Percentiles rank a stretch among this genome's conserved stretches.
Conservation (phyloP, 2,329 filamentous ascomycete species). For the Penicillium concentricum region DNA sequence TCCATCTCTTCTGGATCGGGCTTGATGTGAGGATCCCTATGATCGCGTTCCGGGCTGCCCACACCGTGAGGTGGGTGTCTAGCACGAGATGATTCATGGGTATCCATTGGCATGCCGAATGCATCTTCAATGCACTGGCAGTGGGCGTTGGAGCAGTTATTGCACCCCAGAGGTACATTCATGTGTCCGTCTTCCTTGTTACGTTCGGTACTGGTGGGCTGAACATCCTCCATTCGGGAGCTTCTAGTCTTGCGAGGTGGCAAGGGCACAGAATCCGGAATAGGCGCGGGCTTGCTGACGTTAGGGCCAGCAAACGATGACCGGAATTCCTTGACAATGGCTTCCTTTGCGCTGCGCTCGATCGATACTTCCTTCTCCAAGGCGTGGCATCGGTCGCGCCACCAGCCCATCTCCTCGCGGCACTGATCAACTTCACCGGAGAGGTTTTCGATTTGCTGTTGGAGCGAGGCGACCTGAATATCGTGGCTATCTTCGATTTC, state of each 20-base stretch:
- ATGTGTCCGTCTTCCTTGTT: conserved; percentile 24
- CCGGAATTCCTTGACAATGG: conserved; percentile 43
- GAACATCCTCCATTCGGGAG: conserved; percentile 21
- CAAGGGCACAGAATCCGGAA: conserved; percentile 42
- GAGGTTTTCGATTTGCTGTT: conserved; percentile 55
- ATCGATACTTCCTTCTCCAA: conserved; percentile 61
- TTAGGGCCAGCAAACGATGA: conserved; percentile 27
- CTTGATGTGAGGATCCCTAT: conserved; percentile 50
- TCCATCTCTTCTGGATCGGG: conserved; percentile 56
- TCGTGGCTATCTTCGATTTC: conserved; percentile 49
- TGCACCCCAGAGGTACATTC: conserved; percentile 59
- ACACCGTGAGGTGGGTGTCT: conserved; percentile 37
- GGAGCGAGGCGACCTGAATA: conserved; percentile 50
- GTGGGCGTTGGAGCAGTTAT: conserved; percentile 61
- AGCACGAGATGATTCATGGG: conserved; percentile 37
- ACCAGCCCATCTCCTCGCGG: conserved; percentile 50
- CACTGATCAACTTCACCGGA: conserved; percentile 68
- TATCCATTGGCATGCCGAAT: conserved; percentile 48
- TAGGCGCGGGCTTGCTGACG: conserved; percentile 15
- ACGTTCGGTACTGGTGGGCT: conserved; percentile 13
- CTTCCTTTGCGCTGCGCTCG: conserved; percentile 44
- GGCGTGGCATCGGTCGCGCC: conserved; percentile 56
- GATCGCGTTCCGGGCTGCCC: conserved; percentile 53
- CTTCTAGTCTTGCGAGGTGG: conserved; percentile 30
- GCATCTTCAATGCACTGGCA: conserved; percentile 63